Evolutionary conservation across 116 monocot species (phyloP).

Genomic region (Zostera marina): DNA sequence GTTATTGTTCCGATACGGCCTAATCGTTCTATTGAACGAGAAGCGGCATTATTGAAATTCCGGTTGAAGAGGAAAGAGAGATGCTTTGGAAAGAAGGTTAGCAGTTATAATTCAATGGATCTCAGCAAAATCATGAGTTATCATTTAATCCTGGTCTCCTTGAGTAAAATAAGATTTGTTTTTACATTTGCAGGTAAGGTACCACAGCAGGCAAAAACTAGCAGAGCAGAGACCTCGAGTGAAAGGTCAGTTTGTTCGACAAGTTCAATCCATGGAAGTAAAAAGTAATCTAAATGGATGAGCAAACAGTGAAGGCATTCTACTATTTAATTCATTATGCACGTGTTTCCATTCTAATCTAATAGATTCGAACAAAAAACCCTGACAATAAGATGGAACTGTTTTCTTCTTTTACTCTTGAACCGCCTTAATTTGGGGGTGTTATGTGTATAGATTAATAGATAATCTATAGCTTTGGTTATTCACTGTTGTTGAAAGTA

Average conservation of each 20-base stretch:
- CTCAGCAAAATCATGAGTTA: not conserved
- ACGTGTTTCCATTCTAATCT: too few relatives aligned
- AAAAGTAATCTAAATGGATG: too few relatives aligned
- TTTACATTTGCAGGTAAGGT: slow-evolving; percentile 15
- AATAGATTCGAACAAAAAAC: too few relatives aligned
- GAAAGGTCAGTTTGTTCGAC: slow-evolving; percentile 24
- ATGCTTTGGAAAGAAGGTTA: slow-evolving; percentile 83
- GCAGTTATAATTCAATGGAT: not conserved
- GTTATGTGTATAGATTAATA: too few relatives aligned
- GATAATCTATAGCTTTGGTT: too few relatives aligned
- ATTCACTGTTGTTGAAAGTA: too few relatives aligned
- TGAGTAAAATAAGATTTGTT: not conserved
- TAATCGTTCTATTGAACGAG: slow-evolving; percentile 31
- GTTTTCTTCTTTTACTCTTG: too few relatives aligned
- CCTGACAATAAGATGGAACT: too few relatives aligned
- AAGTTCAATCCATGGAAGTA: not conserved
- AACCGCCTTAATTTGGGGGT: too few relatives aligned
- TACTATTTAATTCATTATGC: too few relatives aligned
- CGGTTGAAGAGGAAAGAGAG: slow-evolving; percentile 72
- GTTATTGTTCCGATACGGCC: slow-evolving; percentile 10
- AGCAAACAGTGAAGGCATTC: too few relatives aligned
- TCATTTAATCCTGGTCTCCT: not conserved
- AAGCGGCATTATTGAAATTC: slow-evolving; percentile 70
- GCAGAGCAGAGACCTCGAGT: slow-evolving; percentile 23
- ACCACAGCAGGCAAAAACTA: slow-evolving; percentile 22